These are phyloP conservation scores for Sphaerulina populicola DNA, from an alignment of 2,329 filamentous ascomycete genomes.

Conservation along the genomic window DNA sequence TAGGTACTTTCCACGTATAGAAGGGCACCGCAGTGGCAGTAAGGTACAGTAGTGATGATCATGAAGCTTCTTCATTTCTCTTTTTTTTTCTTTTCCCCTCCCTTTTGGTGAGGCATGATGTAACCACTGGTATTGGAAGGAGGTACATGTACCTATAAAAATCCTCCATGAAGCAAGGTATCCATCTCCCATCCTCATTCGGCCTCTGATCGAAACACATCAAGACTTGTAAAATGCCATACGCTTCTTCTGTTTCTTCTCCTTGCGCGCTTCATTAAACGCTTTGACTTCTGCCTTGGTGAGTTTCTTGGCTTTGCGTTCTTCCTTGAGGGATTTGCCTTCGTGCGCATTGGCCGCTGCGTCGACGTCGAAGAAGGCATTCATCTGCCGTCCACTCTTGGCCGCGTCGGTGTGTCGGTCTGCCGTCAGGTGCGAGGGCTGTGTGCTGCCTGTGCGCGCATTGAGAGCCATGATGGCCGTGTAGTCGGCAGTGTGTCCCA, in stretches of 20 bases:
- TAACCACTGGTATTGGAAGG: too few species aligned
- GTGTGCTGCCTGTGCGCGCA: constrained; percentile 78
- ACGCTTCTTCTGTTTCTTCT: constrained; percentile 89
- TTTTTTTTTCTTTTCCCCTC: too few species aligned
- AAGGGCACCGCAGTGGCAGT: too few species aligned
- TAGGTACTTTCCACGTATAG: too few species aligned
- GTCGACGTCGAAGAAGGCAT: constrained; percentile 92
- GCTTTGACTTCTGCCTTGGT: constrained; percentile 79
- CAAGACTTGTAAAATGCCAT: constrained; percentile 83
- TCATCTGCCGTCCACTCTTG: constrained; percentile 81
- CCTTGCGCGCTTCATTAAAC: constrained; percentile 81
- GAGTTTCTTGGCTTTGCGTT: constrained; percentile 75
- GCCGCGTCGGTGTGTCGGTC: constrained; percentile 79
- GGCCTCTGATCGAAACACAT: constrained; percentile 26
- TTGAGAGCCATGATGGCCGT: constrained; percentile 72
- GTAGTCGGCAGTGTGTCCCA: constrained; percentile 44
- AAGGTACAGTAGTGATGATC: too few species aligned
- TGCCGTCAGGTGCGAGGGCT: constrained; percentile 57
- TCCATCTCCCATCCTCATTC: too few species aligned
- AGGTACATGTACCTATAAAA: too few species aligned
- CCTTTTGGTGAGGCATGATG: too few species aligned
- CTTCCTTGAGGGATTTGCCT: constrained; percentile 82
- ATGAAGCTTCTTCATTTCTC: too few species aligned
- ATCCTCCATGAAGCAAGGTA: too few species aligned
- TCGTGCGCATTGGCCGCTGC: constrained; percentile 82